phyloP scores from a whole-genome alignment of 805 yeast genomes.

The Starmera pachycereana region DNA sequence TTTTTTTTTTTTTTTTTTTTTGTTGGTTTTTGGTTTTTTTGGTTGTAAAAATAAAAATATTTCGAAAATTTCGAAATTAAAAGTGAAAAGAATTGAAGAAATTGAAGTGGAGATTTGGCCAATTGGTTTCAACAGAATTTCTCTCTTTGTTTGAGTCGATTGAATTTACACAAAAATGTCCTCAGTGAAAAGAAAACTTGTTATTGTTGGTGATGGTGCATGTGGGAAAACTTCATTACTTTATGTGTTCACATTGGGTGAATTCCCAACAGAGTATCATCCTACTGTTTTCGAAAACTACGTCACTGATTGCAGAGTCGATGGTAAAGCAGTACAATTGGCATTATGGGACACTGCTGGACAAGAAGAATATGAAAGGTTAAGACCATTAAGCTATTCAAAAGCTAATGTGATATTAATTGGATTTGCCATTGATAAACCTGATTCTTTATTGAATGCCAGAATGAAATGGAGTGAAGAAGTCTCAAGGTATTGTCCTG shows the following conservation, averaged over 20 bases:
- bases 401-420: constrained; percentile 80
- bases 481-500: constrained; percentile 71
- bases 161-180: no score
- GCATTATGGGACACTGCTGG: constrained; percentile 97
- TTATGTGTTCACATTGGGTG: constrained; percentile 88
- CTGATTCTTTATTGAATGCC: constrained; percentile 79
- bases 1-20: no score
- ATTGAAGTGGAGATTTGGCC: no score
- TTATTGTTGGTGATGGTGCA: constrained; percentile 92
- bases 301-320: constrained; percentile 89
- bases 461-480: constrained; percentile 82
- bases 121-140: no score
- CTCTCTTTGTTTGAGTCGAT: no score
- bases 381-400: constrained; percentile 80
- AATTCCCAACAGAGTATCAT: constrained; percentile 84
- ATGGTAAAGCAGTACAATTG: constrained; percentile 81
- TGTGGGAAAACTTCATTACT: constrained; percentile 87
- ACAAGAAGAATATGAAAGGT: constrained; percentile 87
- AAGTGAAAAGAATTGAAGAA: no score
- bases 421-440: constrained; percentile 78
- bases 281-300: constrained; percentile 94
- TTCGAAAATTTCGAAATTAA: no score
- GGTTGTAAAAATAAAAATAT: no score
- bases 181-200: constrained; percentile 21
- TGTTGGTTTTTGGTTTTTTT: no score